Conservation (phyloP, 257 asterid genomes). For the Cynanchum wilfordii region DNA sequence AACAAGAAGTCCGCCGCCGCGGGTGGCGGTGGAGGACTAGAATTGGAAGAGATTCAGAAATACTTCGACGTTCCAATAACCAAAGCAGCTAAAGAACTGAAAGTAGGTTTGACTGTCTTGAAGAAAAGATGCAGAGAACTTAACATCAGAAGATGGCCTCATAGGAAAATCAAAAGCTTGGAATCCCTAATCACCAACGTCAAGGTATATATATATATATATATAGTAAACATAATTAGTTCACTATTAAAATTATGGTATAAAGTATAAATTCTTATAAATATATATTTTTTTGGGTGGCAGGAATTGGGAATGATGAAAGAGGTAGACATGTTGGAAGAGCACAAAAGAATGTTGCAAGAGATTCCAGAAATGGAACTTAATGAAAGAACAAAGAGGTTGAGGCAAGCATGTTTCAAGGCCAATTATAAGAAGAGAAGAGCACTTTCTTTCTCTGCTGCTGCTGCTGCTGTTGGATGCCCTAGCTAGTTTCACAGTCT, state of each 20-base stretch:
- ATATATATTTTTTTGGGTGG: not conserved
- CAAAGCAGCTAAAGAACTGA: slow-evolving; percentile 66
- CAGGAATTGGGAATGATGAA: slow-evolving; percentile 66
- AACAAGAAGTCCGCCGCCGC: slow-evolving; percentile 25
- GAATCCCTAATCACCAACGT: slow-evolving; percentile 65
- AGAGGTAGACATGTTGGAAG: slow-evolving; percentile 70
- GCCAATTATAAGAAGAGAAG: slow-evolving; percentile 91
- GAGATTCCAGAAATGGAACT: slow-evolving; percentile 67
- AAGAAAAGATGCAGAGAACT: slow-evolving; percentile 82
- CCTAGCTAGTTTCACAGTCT: not conserved
- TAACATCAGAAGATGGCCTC: slow-evolving; percentile 79
- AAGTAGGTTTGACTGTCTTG: slow-evolving; percentile 72
- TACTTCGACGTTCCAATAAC: slow-evolving; percentile 69
- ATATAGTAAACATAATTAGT: too few relatives aligned
- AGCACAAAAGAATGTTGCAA: slow-evolving; percentile 63
- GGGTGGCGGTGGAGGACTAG: slow-evolving; percentile 21
- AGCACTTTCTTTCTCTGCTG: slow-evolving; percentile 13
- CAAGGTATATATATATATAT: slow-evolving; percentile 32
- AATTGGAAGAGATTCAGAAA: slow-evolving; percentile 61
- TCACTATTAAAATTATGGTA: too few relatives aligned
- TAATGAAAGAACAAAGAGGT: slow-evolving; percentile 67
- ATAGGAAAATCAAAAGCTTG: slow-evolving; percentile 84
- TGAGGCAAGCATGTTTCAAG: slow-evolving; percentile 89
- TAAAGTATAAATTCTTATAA: too few relatives aligned
- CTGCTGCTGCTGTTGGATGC: not conserved